Base-by-base conservation (phyloP, 345 rosid genomes). In the Populus simonii region DNA sequence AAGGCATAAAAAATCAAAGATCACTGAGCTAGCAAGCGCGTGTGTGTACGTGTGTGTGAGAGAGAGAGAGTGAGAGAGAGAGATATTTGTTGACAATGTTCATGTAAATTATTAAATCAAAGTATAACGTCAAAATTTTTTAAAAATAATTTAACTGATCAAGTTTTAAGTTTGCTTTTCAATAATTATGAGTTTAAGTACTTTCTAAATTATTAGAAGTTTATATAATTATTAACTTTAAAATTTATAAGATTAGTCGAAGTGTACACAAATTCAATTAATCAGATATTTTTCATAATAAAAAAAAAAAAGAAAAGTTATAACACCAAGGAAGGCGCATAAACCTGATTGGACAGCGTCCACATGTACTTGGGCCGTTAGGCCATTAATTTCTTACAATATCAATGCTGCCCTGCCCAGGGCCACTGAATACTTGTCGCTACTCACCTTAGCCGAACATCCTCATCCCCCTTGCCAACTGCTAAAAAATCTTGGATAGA, bases 141-240 rank as follows among this genome's bases (percentile, higher is more conserved):
- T 31, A 31, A 31, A 31, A 0, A 4, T 31, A 31, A 3, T 3
- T 31, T 31, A 31, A 31, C 1, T 31, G 0, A 0, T 31, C 3
- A 31, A 3, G 4, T 31, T 31, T 31, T 31, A 3, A 3, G 1
- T 31, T 31, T 31, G 0, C 1, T 31, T 31, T 31, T 3, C 0
- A 31, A 31, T 31, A 3, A 31, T 31, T 3, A 31, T 0, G 3
- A 31, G 4, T 31, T 31, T 3, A 0, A 31, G 3, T 31, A 0
- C 0, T 2, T 3, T 31, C 3, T 31, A 0, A 3, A 3, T 31
- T 0, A 31, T 0, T 31, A 0, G 3, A 31, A 3, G 3, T 3
- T 31, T 31, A 0, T 3, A 31, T 27, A 27, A 27, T 27, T 1
- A 1, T 3, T 31, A 31, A 31, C 3, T 31, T 31, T 31, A 31